phyloP scores from a whole-genome alignment of 192 early-diverging fungal genomes.

The Entophlyctis luteolus region DNA sequence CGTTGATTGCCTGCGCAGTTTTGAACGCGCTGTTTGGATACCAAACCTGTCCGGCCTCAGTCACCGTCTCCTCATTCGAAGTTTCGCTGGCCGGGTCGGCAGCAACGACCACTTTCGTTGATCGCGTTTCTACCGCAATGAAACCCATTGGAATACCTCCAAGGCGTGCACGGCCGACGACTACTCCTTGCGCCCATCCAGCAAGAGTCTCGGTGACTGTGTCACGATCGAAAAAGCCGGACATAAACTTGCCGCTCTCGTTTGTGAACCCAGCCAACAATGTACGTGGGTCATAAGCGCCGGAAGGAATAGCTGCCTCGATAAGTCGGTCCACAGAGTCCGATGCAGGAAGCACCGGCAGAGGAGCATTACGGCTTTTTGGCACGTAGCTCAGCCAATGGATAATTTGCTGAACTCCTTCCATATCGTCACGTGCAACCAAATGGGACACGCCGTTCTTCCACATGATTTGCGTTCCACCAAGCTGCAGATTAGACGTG shows the following conservation, averaged over 20 bases:
- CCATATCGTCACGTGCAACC: conserved; percentile 91
- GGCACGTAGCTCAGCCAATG: conserved; percentile 94
- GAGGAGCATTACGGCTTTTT: conserved; percentile 60
- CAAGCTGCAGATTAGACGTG: conserved; percentile 94
- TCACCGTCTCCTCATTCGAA: conserved; percentile 81
- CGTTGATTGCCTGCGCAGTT: conserved; percentile 97
- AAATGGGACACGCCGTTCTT: conserved; percentile 98
- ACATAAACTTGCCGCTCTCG: conserved; percentile 62
- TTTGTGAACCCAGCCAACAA: conserved; percentile 78
- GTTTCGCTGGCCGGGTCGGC: conserved; percentile 92
- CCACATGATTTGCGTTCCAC: conserved; percentile 99
- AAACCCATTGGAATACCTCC: conserved; percentile 97
- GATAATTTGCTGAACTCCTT: conserved; percentile 86
- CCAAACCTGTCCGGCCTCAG: conserved; percentile 96
- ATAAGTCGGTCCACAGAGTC: conserved; percentile 83
- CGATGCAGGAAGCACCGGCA: conserved; percentile 45
- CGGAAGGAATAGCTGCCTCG: conserved; percentile 73
- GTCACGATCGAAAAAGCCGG: conserved; percentile 95
- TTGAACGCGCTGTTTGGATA: conserved; percentile 99
- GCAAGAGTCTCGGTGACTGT: conserved; percentile 93
- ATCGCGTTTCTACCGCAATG: conserved; percentile 93
- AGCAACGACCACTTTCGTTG: conserved; percentile 83
- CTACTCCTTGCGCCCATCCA: conserved; percentile 96
- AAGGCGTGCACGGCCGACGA: conserved; percentile 88
- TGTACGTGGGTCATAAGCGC: conserved; percentile 84